phyloP scores from a whole-genome alignment of 1,284 basidiomycete species.

The Rhodotorula sp. region DNA sequence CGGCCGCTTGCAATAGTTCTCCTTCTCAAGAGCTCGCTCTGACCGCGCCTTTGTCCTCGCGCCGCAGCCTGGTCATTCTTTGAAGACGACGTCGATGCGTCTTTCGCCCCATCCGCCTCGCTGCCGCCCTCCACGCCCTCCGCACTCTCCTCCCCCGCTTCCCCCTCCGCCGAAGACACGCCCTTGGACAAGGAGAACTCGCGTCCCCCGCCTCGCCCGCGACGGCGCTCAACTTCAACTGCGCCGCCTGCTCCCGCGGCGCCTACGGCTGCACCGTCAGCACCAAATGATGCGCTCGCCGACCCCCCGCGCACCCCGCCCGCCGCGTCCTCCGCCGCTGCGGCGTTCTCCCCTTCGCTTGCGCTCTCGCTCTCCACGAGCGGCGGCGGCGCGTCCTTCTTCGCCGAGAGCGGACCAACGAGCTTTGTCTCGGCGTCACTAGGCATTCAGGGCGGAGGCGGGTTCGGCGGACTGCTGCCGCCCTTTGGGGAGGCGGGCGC shows the following conservation, averaged over 20 bases:
- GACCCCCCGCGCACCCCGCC: neutral
- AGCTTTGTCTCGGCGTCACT: neutral
- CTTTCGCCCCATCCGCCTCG: neutral
- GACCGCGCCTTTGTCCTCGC: too few relatives aligned
- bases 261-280: neutral
- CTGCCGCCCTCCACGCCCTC: neutral
- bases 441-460: neutral
- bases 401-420: neutral
- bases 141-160: neutral
- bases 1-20: too few relatives aligned
- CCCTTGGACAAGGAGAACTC: slow-evolving; percentile 25
- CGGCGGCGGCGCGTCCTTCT: neutral
- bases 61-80: slow-evolving; percentile 25
- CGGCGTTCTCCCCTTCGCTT: neutral
- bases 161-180: neutral
- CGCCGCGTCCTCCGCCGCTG: neutral
- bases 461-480: neutral
- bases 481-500: neutral
- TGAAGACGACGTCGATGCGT: neutral
- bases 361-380: neutral
- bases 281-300: neutral
- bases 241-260: neutral
- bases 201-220: neutral
- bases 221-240: slow-evolving; percentile 7
- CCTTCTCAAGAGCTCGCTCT: neutral